Evolutionary conservation across 2,329 filamentous ascomycete genomes (phyloP).

Genomic region (Rhynchosporium secalis): DNA sequence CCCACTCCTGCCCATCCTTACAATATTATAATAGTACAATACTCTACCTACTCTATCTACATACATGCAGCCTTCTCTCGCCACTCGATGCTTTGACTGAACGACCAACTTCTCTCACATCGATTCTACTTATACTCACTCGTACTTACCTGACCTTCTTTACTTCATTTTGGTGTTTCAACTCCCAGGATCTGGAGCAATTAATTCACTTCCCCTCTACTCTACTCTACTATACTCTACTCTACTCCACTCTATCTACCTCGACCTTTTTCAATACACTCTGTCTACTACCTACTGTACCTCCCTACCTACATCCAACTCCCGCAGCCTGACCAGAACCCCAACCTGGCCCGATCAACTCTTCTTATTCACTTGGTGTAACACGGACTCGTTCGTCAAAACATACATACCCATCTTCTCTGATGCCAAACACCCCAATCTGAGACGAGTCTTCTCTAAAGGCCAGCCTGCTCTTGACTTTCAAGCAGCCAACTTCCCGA

Average conservation of each 20-base stretch:
- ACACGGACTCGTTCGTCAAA: constrained; percentile 16
- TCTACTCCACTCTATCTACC: background rate
- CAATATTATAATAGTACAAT: too few species aligned
- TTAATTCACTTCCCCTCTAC: background rate
- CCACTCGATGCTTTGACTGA: too few species aligned
- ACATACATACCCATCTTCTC: background rate
- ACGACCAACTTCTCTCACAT: too few species aligned
- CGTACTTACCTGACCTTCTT: background rate
- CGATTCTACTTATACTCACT: background rate
- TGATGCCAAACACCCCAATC: constrained; percentile 24
- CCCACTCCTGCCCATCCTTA: too few species aligned
- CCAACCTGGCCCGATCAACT: background rate
- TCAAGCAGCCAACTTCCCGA: background rate
- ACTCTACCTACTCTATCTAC: too few species aligned
- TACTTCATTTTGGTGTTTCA: background rate
- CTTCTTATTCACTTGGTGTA: constrained; percentile 1
- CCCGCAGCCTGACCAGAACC: too few species aligned
- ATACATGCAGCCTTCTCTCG: too few species aligned
- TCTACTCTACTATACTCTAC: background rate
- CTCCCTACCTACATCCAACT: too few species aligned
- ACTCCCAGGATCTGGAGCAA: background rate
- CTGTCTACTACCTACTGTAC: too few species aligned
- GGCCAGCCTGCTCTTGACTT: background rate
- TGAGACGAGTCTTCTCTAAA: constrained; percentile 20
- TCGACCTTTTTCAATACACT: too few species aligned